Evolutionary conservation across 2,329 filamentous ascomycete species (phyloP).

Genomic region (Rhytidhysteron rufulum): DNA sequence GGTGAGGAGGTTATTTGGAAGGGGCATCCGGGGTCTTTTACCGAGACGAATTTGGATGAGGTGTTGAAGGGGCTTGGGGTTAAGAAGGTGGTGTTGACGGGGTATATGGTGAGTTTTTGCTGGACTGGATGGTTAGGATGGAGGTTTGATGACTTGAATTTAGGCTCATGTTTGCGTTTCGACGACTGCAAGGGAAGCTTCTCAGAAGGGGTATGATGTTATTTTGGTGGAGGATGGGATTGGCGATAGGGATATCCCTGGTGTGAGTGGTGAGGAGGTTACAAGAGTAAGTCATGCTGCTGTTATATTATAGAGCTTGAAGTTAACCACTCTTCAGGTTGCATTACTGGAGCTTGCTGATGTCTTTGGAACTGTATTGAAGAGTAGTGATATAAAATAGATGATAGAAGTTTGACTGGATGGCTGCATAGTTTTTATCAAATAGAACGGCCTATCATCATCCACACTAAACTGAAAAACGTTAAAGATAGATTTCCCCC

Average conservation of each 20-base stretch:
- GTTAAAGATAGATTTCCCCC: too few relatives aligned
- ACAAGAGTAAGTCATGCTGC: constrained; percentile 30
- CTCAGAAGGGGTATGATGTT: constrained; percentile 61
- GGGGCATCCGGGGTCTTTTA: constrained; percentile 57
- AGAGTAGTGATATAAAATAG: constrained; percentile 46
- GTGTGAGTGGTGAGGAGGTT: constrained; percentile 53
- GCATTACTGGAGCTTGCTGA: constrained; percentile 59
- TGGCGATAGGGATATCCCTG: constrained; percentile 64
- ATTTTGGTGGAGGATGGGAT: constrained; percentile 59
- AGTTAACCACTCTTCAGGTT: constrained; percentile 32
- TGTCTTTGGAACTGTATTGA: constrained; percentile 59
- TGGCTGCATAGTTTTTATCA: too few relatives aligned
- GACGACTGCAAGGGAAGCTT: constrained; percentile 59
- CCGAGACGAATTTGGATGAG: constrained; percentile 56
- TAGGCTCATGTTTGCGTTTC: constrained; percentile 61
- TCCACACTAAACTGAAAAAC: too few relatives aligned
- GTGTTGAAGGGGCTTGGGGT: constrained; percentile 48
- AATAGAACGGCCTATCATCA: too few relatives aligned
- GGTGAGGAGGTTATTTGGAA: constrained; percentile 58
- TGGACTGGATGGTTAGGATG: constrained; percentile 6
- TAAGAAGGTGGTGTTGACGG: constrained; percentile 60
- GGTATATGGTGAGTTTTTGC: constrained; percentile 48
- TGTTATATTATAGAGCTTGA: neutral
- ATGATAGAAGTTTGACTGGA: neutral
- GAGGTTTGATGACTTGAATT: constrained; percentile 37